Percentiles rank a stretch among this genome's conserved stretches.
Conservation (phyloP, 2,329 filamentous ascomycete genomes). For the Colletotrichum somersetense region DNA sequence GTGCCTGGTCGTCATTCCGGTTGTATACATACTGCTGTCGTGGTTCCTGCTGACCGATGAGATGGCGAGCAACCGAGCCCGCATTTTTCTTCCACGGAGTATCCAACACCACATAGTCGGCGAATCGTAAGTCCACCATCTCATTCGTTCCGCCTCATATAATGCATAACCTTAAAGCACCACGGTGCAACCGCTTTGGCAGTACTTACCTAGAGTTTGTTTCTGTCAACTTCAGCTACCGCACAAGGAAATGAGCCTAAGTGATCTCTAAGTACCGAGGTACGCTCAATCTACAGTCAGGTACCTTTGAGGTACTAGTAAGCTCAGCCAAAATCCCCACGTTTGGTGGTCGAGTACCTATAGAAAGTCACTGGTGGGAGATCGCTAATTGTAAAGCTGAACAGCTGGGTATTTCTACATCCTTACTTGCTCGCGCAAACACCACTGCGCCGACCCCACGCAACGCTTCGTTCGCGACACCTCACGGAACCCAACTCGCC, state of each 20-base stretch:
- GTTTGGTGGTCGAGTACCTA: background rate
- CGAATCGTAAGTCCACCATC: background rate
- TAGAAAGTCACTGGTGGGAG: background rate
- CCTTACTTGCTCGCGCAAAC: background rate
- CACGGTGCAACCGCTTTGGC: background rate
- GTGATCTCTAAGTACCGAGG: background rate
- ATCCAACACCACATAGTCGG: background rate
- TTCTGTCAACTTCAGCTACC: background rate
- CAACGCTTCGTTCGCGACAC: conserved; percentile 1
- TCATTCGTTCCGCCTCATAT: background rate
- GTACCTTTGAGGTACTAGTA: background rate
- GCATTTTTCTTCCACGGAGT: background rate
- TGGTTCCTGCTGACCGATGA: background rate
- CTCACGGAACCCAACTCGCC: background rate
- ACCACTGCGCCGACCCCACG: background rate
- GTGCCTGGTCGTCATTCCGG: background rate
- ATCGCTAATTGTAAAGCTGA: background rate
- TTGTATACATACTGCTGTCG: background rate
- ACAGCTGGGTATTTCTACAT: background rate
- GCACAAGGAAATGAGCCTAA: background rate
- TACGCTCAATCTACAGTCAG: too few relatives aligned
- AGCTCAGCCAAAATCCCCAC: background rate
- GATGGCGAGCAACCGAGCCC: background rate
- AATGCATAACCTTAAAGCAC: background rate
- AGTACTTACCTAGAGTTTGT: background rate